Evolutionary conservation across 768 basidiomycete genomes (phyloP).

Genomic region (Lactarius pseudohatsudake): DNA sequence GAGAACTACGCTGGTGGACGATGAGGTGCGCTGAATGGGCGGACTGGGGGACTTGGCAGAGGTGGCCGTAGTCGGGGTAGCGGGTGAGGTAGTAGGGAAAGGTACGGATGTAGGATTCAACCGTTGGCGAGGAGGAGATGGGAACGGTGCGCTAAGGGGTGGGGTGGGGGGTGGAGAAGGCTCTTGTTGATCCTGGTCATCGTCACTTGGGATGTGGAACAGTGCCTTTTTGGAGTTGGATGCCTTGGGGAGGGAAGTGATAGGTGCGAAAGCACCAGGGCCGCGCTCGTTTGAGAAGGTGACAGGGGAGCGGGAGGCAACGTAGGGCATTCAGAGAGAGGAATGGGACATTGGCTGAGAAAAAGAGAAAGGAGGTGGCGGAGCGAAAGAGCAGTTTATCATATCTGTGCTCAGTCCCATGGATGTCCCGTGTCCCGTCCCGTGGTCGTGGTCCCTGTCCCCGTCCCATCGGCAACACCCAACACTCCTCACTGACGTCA

Average conservation of each 20-base stretch:
- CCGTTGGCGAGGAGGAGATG: not conserved
- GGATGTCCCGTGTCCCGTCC: not conserved
- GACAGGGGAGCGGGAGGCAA: conserved; percentile 23
- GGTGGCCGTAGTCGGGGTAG: not conserved
- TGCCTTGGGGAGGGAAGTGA: conserved; percentile 18
- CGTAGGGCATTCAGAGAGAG: conserved; percentile 29
- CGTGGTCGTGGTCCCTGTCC: not conserved
- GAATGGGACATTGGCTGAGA: conserved; percentile 10
- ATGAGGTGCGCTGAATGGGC: conserved; percentile 27
- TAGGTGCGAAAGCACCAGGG: conserved; percentile 26
- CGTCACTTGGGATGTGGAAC: conserved; percentile 29
- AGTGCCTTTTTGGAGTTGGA: conserved; percentile 21
- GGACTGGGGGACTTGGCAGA: conserved; percentile 1
- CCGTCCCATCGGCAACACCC: not conserved
- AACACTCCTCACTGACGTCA: conserved; percentile 17
- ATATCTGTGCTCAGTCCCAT: conserved; percentile 17
- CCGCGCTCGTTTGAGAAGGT: conserved; percentile 27
- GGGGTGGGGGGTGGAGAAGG: conserved; percentile 25
- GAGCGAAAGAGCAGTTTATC: conserved; percentile 9
- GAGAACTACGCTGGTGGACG: conserved; percentile 48
- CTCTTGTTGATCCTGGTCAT: conserved; percentile 26
- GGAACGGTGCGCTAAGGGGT: not conserved
- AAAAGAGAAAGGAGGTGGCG: not conserved
- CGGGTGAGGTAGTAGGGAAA: conserved; percentile 17
- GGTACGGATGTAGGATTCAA: conserved; percentile 8